Evolutionary conservation across 352 stramenopile genomes (phyloP), one percentile per base, ranked within the genome.

Genomic region (Phytophthora lateralis): DNA sequence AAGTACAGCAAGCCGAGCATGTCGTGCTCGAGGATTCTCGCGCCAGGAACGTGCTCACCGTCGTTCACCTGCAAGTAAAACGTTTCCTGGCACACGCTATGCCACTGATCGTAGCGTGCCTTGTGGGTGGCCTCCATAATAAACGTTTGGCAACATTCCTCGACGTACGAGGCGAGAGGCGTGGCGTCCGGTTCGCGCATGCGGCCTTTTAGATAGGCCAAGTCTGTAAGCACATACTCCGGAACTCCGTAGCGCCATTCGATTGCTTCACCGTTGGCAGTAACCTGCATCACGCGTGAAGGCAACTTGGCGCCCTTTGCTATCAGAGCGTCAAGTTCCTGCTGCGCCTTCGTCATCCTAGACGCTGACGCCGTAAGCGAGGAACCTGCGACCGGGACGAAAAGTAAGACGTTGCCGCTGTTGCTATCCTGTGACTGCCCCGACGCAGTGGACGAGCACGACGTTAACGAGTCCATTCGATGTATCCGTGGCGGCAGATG

Each of bases 41-140:
- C 42, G 6, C 78, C 79, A 18, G 53, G 60, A 21, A 91, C 60
- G 11, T 57, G 71, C 18, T 69, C 57, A 14, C 76, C 68, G 43
- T 94, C 85, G 59, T 94, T 94, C 34, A 90, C 80, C 42, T 90
- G 83, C 17, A 91, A 62, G 45, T 78, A 85, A 46, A 94, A 94
- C 15, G 63, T 67, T 4, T 83, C 65, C 6, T 85, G 75, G 18
- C 55, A 54, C 6, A 93, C 79, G 26, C 81, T 91, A 0, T 56
- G 69, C 85, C 83, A 94, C 47, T 91, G 71, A 24, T 55, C 50
- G 49, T 89, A 88, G 15, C 55, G 49, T 5, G 68, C 63, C 60
- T 89, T 89, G 66, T 94, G 83, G 1, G 80, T 90, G 6, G 80
- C 81, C 44, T 95, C 85, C 80, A 95, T 87, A 42, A 88, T 68